Evolutionary conservation across 352 stramenopile genomes (phyloP).

Genomic region (Phytophthora megakarya): DNA sequence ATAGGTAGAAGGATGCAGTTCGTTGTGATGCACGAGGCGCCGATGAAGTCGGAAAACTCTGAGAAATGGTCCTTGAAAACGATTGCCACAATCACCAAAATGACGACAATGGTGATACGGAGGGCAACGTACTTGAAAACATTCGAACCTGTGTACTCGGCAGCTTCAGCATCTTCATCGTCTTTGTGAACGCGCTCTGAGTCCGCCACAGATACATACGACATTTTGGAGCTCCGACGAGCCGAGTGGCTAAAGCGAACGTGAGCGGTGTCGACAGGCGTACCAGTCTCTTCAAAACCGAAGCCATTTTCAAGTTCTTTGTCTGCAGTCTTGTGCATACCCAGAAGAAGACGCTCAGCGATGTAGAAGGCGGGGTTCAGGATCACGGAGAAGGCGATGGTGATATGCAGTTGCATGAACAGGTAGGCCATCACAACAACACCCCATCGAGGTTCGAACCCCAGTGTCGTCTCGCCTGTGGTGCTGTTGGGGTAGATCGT

Average conservation of each 20-base stretch:
- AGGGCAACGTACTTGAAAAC: slow-evolving; percentile 38
- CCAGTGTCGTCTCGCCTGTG: slow-evolving; percentile 38
- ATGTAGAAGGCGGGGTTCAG: slow-evolving; percentile 53
- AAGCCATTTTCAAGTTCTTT: slow-evolving; percentile 31
- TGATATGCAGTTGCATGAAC: slow-evolving; percentile 61
- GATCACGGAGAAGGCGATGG: slow-evolving; percentile 51
- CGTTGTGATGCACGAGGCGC: slow-evolving; percentile 53
- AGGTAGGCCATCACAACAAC: slow-evolving; percentile 47
- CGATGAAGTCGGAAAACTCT: slow-evolving; percentile 67
- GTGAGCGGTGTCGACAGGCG: slow-evolving; percentile 9
- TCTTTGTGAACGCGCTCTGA: slow-evolving; percentile 38
- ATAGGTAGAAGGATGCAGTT: slow-evolving; percentile 69
- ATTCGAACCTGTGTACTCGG: slow-evolving; percentile 39
- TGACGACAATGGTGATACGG: slow-evolving; percentile 37
- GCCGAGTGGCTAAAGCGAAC: slow-evolving; percentile 9
- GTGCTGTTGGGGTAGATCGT: slow-evolving; percentile 50
- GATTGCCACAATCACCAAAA: slow-evolving; percentile 44
- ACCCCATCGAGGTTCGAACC: slow-evolving; percentile 44
- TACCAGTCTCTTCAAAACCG: slow-evolving; percentile 19
- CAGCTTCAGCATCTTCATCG: slow-evolving; percentile 35
- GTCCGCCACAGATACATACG: slow-evolving; percentile 50
- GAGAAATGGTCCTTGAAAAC: slow-evolving; percentile 59
- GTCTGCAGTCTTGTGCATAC: slow-evolving; percentile 48
- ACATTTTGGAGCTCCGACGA: slow-evolving; percentile 45
- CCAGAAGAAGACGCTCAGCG: slow-evolving; percentile 41